Evolutionary conservation across 805 yeast genomes (phyloP), one percentile per base, ranked within the genome.

Genomic region (Starmerella vaccinii): DNA sequence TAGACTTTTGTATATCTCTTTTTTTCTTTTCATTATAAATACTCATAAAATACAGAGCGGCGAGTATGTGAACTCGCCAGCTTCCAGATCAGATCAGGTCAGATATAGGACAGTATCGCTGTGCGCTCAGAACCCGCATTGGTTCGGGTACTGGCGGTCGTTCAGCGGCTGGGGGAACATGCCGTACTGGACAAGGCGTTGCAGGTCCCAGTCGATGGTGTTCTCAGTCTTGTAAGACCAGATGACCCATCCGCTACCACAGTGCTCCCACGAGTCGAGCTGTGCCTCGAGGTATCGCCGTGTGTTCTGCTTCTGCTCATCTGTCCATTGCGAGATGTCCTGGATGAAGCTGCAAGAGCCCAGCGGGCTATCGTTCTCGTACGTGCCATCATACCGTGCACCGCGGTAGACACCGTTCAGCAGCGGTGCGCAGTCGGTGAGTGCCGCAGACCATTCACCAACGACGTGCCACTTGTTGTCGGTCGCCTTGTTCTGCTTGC

Each of bases 191-290:
- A 76, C 66, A 59, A 89, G 75, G 56, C 71, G 70, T 60, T 73
- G 71, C 70, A 84, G 75, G 68, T 85, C 95, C 97, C 97, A 89
- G 65, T 89, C 96, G 49, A 82, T 65, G 19, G 85, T 72, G 58
- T 68, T 68, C 68, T 89, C 96, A 24, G 95, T 84, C 73, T 88
- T 89, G 82, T 86, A 88, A 65, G 82, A 78, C 97, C 97, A 89
- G 72, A 84, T 82, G 51, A 86, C 76, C 96, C 96, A 89, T 29
- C 97, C 97, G 52, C 78, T 47, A 16, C 47, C 37, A 38, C 68
- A 68, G 59, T 75, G 75, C 60, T 81, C 85, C 62, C 73, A 81
- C 1, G 95, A 86, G 64, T 89, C 95, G 62, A 89, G 70, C 73
- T 89, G 96, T 45, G 95, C 95, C 70, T 89, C 96, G 46, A 88